phyloP scores from a whole-genome alignment of 1,284 basidiomycete species.

The Megacollybia platyphylla region DNA sequence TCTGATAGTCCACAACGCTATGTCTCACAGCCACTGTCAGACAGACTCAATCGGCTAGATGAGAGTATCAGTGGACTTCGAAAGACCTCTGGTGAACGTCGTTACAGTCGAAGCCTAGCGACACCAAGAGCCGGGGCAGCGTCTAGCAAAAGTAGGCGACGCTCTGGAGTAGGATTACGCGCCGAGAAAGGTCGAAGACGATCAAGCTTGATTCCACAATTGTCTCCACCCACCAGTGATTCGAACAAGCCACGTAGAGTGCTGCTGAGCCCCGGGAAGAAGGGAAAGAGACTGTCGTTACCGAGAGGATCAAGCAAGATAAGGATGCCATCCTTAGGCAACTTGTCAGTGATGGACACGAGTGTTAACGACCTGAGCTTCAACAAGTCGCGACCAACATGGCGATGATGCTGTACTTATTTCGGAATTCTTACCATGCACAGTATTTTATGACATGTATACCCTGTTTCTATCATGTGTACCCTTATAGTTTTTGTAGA shows the following conservation, averaged over 20 bases:
- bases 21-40: slow-evolving; percentile 33
- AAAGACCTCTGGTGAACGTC: slow-evolving; percentile 9
- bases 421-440: not conserved
- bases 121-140: slow-evolving; percentile 25
- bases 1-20: slow-evolving; percentile 16
- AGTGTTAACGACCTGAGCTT: slow-evolving; percentile 35
- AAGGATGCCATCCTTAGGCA: slow-evolving; percentile 18
- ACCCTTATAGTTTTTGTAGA: not conserved
- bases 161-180: slow-evolving; percentile 63
- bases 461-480: not conserved
- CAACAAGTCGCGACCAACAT: slow-evolving; percentile 30
- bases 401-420: slow-evolving; percentile 24
- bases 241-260: slow-evolving; percentile 23
- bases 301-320: slow-evolving; percentile 14
- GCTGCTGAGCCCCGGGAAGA: slow-evolving; percentile 47
- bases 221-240: slow-evolving; percentile 29
- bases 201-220: slow-evolving; percentile 66
- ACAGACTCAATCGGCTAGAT: slow-evolving; percentile 43
- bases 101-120: slow-evolving; percentile 37
- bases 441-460: not conserved
- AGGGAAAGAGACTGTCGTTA: slow-evolving; percentile 49
- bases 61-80: slow-evolving; percentile 6
- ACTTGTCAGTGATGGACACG: slow-evolving; percentile 27
- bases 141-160: slow-evolving; percentile 33
- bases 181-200: slow-evolving; percentile 57